Percentiles rank a stretch among this genome's conserved stretches.
phyloP scores from a whole-genome alignment of 23 red algal genomes.

The Gracilaria caudata region DNA sequence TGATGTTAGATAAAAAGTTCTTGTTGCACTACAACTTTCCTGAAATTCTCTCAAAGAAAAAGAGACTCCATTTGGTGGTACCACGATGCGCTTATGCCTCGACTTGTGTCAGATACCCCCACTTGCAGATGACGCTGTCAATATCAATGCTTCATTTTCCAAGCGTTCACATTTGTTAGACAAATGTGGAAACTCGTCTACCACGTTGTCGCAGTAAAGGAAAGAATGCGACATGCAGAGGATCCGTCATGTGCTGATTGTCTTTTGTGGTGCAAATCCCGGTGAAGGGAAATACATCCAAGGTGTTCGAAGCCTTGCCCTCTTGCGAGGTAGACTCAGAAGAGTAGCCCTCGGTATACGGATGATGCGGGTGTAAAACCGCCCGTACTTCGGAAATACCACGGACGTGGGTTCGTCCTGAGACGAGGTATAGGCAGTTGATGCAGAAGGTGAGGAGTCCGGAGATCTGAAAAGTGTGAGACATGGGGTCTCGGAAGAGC shows the following conservation, averaged over 20 bases:
- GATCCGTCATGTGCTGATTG: neutral
- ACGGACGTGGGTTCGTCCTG: neutral
- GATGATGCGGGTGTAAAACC: neutral
- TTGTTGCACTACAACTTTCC: neutral
- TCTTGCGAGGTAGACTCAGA: neutral
- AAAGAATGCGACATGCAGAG: neutral
- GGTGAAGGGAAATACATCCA: neutral
- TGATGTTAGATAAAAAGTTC: neutral
- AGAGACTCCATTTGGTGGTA: neutral
- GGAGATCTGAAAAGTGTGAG: neutral
- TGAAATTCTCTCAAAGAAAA: neutral
- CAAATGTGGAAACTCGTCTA: neutral
- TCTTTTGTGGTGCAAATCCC: neutral
- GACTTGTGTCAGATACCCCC: neutral
- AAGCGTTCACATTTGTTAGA: neutral
- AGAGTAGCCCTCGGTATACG: neutral
- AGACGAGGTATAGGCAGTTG: too few relatives aligned
- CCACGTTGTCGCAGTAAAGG: neutral
- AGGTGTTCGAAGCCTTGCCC: slow-evolving; percentile 10
- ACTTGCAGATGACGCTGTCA: neutral
- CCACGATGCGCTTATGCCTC: neutral
- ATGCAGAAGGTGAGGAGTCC: neutral
- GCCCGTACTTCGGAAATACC: slow-evolving; percentile 5
- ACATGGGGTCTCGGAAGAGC: neutral
- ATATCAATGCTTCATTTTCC: neutral